Conservation (phyloP, 805 yeast genomes). For the Candida dendrica region DNA sequence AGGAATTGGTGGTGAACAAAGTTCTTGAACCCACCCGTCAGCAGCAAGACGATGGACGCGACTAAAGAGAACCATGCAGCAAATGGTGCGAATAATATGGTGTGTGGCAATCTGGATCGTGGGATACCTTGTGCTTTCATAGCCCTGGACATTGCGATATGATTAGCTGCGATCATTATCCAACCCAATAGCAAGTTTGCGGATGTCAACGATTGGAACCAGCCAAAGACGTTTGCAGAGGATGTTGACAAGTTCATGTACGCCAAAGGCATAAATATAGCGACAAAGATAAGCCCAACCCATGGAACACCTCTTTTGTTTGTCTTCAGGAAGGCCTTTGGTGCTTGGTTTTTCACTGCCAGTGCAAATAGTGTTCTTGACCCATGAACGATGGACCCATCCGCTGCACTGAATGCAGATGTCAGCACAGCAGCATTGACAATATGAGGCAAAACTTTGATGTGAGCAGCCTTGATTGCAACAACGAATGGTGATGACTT, state of each 20-base stretch:
- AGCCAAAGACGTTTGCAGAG: constrained; percentile 24
- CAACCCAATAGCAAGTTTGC: constrained; percentile 24
- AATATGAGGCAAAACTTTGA: constrained; percentile 27
- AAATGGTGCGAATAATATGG: constrained; percentile 17
- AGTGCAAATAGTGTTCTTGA: constrained; percentile 28
- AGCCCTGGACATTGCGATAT: constrained; percentile 24
- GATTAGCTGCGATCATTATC: constrained; percentile 23
- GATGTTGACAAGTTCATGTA: constrained; percentile 21
- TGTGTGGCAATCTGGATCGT: constrained; percentile 26
- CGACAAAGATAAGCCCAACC: constrained; percentile 20
- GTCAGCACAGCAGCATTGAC: constrained; percentile 32
- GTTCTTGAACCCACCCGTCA: constrained; percentile 28
- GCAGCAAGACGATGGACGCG: constrained; percentile 18
- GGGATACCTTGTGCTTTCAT: constrained; percentile 32
- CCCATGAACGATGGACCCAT: constrained; percentile 20
- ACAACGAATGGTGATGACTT: constrained; percentile 32
- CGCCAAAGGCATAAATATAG: constrained; percentile 26
- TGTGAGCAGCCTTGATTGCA: constrained; percentile 40
- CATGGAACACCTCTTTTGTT: constrained; percentile 28
- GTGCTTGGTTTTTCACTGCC: constrained; percentile 31
- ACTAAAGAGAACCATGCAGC: constrained; percentile 25
- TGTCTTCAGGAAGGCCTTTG: constrained; percentile 23
- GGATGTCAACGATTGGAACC: constrained; percentile 28
- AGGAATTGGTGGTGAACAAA: constrained; percentile 24
- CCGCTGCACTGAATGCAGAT: constrained; percentile 33